Conservation (phyloP, 768 basidiomycete species). For the Mycena kentingensis region DNA sequence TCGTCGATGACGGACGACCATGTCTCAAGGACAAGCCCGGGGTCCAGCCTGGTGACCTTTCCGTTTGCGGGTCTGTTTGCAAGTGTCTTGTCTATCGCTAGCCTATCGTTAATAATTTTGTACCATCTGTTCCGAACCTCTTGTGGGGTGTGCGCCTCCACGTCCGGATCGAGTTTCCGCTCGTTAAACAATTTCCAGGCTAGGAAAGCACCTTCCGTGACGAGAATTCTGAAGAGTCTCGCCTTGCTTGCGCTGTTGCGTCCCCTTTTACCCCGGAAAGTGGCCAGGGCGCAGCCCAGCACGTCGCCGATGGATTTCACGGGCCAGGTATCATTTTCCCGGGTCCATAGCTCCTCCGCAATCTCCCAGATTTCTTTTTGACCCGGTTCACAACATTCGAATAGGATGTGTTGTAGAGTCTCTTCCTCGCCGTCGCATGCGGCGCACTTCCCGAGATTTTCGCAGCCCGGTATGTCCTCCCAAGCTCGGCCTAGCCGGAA, state of each 20-base stretch:
- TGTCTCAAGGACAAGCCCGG: not conserved
- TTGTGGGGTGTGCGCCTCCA: not conserved
- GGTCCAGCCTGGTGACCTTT: not conserved
- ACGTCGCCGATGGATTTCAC: not conserved
- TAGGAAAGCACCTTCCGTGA: constrained; percentile 2
- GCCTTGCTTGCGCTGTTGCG: not conserved
- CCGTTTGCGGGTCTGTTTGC: not conserved
- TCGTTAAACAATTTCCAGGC: constrained; percentile 15
- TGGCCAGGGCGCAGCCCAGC: not conserved
- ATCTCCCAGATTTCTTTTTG: constrained; percentile 11
- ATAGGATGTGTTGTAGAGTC: constrained; percentile 18
- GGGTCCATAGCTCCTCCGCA: constrained; percentile 4
- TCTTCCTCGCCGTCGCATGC: constrained; percentile 4
- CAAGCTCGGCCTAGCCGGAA: constrained; percentile 17
- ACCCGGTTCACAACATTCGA: constrained; percentile 9
- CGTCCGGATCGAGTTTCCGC: not conserved
- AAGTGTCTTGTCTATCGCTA: constrained; percentile 1
- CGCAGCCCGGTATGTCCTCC: constrained; percentile 1
- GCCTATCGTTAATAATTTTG: not conserved
- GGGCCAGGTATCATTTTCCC: not conserved
- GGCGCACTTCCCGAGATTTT: constrained; percentile 4
- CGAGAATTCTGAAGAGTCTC: not conserved
- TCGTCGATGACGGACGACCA: constrained; percentile 1
- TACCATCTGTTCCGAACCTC: constrained; percentile 9
- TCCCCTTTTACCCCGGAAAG: not conserved